A percentile compares a stretch with the other conserved stretches of the same genome.
phyloP scores from a whole-genome alignment of 257 asterid species.

The Thymus mandschuricus region DNA sequence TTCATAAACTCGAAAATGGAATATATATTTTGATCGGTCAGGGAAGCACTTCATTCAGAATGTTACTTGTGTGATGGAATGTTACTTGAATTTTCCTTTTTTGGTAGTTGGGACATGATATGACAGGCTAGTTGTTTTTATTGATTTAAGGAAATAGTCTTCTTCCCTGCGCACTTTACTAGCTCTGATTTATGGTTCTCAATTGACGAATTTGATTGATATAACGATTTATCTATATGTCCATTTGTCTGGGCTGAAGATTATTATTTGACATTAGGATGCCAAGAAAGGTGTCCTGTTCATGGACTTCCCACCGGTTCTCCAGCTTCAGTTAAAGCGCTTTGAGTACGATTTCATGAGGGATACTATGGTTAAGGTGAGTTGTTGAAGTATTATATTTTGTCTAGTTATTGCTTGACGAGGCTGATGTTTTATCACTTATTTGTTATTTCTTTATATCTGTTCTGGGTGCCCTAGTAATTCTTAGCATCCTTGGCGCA shows the following conservation, averaged over 20 bases:
- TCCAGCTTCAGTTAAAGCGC: constrained; percentile 98
- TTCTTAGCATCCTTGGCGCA: neutral
- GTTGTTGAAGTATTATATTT: constrained; percentile 30
- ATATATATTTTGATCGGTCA: no score
- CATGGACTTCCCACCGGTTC: constrained; percentile 97
- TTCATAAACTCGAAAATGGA: no score
- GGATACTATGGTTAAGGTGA: constrained; percentile 97
- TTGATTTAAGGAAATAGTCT: constrained; percentile 22
- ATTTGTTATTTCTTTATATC: constrained; percentile 12
- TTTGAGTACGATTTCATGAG: constrained; percentile 97
- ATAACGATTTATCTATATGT: constrained; percentile 19
- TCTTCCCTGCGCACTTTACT: neutral
- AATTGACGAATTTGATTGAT: constrained; percentile 24
- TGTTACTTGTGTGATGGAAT: neutral
- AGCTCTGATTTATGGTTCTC: constrained; percentile 28
- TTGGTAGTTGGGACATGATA: constrained; percentile 3
- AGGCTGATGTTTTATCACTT: constrained; percentile 8
- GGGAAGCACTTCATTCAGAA: neutral
- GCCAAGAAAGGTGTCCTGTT: constrained; percentile 97
- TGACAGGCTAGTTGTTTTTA: neutral
- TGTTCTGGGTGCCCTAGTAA: constrained; percentile 8
- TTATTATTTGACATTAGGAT: constrained; percentile 63
- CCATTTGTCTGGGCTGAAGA: constrained; percentile 28
- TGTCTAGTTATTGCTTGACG: constrained; percentile 14
- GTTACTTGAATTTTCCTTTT: neutral